A percentile compares a stretch with the other conserved stretches of the same genome.
phyloP scores from a whole-genome alignment of 2,329 filamentous ascomycete species.

The Fusarium fujikuroi region DNA sequence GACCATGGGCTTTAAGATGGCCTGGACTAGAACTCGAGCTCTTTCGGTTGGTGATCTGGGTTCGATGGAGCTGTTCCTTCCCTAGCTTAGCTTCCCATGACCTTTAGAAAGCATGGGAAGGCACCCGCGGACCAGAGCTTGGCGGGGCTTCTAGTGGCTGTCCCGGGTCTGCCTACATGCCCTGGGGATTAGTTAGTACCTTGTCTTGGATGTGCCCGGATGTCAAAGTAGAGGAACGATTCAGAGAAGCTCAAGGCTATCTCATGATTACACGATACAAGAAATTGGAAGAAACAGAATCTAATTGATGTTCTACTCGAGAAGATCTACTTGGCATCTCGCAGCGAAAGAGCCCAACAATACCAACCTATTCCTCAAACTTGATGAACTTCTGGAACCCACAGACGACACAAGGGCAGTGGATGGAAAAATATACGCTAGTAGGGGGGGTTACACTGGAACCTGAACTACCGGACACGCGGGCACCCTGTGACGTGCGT shows the following conservation, averaged over 20 bases:
- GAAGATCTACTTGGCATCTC: not conserved
- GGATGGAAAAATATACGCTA: slow-evolving; percentile 4
- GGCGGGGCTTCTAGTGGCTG: slow-evolving; percentile 15
- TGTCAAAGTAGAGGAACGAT: not conserved
- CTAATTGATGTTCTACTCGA: not conserved
- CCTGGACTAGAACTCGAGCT: slow-evolving; percentile 13
- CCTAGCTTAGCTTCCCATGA: slow-evolving; percentile 20
- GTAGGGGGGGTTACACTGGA: slow-evolving; percentile 14
- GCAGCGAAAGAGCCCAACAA: not conserved
- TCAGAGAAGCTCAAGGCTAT: not conserved
- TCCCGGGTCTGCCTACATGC: not conserved
- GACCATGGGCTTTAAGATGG: slow-evolving; percentile 10
- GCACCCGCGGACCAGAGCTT: slow-evolving; percentile 14
- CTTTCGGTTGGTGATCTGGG: slow-evolving; percentile 20
- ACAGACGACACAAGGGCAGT: not conserved
- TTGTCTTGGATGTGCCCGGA: not conserved
- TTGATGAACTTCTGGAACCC: not conserved
- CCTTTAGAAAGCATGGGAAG: slow-evolving; percentile 25
- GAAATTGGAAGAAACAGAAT: not conserved
- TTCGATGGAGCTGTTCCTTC: slow-evolving; percentile 26
- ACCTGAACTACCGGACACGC: slow-evolving; percentile 35
- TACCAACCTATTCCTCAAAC: not conserved
- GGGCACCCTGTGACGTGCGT: slow-evolving; percentile 27
- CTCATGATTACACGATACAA: not conserved
- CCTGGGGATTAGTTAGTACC: not conserved